phyloP scores from a whole-genome alignment of 164 flowering plant species.

The Stephania yunnanensis region DNA sequence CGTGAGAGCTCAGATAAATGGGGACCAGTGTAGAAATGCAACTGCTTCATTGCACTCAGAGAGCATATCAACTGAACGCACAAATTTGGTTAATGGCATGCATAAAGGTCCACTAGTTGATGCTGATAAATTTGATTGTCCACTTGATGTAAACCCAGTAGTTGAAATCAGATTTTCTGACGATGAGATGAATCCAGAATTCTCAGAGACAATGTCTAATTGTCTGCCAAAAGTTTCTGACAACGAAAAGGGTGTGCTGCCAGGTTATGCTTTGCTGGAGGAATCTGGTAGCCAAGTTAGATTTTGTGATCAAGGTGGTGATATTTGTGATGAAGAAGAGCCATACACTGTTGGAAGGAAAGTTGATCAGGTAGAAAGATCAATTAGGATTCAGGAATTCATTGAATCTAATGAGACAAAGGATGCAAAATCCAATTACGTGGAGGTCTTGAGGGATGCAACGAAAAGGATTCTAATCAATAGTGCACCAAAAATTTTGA shows the following conservation, averaged over 20 bases:
- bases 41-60: slow-evolving; percentile 11
- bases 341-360: slow-evolving; percentile 13
- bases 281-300: slow-evolving; percentile 18
- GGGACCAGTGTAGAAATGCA: slow-evolving; percentile 17
- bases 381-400: slow-evolving; percentile 1
- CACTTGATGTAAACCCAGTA: slow-evolving; percentile 12
- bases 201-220: neutral
- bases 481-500: slow-evolving; percentile 71
- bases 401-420: slow-evolving; percentile 36
- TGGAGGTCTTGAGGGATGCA: slow-evolving; percentile 78
- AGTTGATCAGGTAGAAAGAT: slow-evolving; percentile 14
- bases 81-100: slow-evolving; percentile 23
- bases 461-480: slow-evolving; percentile 69
- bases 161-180: slow-evolving; percentile 14
- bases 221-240: neutral
- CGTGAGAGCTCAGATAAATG: slow-evolving; percentile 16
- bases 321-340: slow-evolving; percentile 22
- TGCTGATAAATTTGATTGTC: slow-evolving; percentile 19
- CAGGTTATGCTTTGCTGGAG: slow-evolving; percentile 14
- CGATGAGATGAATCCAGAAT: neutral
- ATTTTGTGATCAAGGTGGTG: slow-evolving; percentile 18
- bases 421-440: slow-evolving; percentile 30
- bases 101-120: slow-evolving; percentile 15
- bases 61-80: slow-evolving; percentile 10
- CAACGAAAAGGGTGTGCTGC: neutral